phyloP scores from a whole-genome alignment of 2,329 filamentous ascomycete genomes.

The Fusarium staphyleae region DNA sequence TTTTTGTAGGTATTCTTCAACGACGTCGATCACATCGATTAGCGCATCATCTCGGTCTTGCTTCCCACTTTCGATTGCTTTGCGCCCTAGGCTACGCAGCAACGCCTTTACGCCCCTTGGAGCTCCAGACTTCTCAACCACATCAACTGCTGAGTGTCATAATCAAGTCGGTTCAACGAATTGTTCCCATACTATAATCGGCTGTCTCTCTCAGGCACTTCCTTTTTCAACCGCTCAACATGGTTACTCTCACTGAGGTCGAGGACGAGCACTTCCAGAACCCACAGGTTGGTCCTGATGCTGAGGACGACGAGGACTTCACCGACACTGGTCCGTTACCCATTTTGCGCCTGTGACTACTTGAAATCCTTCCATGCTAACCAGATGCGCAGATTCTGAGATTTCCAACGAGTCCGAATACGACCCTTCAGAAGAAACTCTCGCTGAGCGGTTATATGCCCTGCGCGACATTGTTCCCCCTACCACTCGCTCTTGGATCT shows the following conservation, averaged over 20 bases:
- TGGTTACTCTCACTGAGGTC: slow-evolving; percentile 98
- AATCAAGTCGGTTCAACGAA: slow-evolving; percentile 8
- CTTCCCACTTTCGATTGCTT: not conserved
- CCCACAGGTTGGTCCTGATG: slow-evolving; percentile 72
- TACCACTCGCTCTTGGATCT: slow-evolving; percentile 72
- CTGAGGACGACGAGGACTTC: slow-evolving; percentile 92
- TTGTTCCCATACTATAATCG: slow-evolving; percentile 13
- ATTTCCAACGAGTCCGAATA: slow-evolving; percentile 83
- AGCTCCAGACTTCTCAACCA: slow-evolving; percentile 2
- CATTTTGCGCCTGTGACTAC: slow-evolving; percentile 5
- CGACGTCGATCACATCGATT: not conserved
- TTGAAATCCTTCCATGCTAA: slow-evolving; percentile 8
- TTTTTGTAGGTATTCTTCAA: slow-evolving; percentile 16
- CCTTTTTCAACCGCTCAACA: slow-evolving; percentile 55
- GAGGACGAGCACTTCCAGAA: slow-evolving; percentile 93
- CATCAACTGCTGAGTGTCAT: not conserved
- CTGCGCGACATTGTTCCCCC: slow-evolving; percentile 80
- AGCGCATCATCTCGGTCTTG: not conserved
- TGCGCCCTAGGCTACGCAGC: not conserved
- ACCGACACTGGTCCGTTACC: slow-evolving; percentile 81
- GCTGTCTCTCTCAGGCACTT: slow-evolving; percentile 2
- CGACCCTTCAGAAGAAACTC: slow-evolving; percentile 63
- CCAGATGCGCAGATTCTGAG: slow-evolving; percentile 71
- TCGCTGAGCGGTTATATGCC: slow-evolving; percentile 74
- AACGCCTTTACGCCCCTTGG: slow-evolving; percentile 2